Evolutionary conservation across 257 asterid genomes (phyloP), one percentile per base, ranked within the genome.

Genomic region (Solanum microdontum): DNA sequence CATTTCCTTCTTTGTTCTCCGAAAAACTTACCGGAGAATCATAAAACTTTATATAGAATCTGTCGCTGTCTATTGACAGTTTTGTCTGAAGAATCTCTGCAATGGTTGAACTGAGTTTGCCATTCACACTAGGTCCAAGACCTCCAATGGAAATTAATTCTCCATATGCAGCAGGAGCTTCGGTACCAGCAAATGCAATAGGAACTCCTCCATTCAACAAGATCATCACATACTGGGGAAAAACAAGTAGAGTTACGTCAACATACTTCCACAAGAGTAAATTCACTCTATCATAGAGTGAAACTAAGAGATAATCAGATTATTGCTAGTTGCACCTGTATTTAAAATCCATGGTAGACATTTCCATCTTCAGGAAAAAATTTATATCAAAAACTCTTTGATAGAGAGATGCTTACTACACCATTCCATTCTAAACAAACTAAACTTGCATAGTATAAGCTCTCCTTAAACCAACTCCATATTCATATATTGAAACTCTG

Each of bases 151-250:
- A 97, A 88, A 94, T 92, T 76, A 97, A 84, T 83, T 97, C 98
- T 51, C 94, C 98, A 37, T 94, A 97, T 6, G 99, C 99, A 88
- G 99, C 97, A 34, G 98, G 98, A 90, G 95, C 98, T 88, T 97
- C 99, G 7, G 94, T 94, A 69, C 96, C 97, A 11, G 94, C 98
- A 88, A 97, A 97, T 24, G 96, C 88, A 87, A 97, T 90, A 26
- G 98, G 98, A 39, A 94, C 97, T 40, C 96, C 94, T 82, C 98
- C 98, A 83, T 97, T 97, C 90, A 97, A 89, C 91, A 97, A 73
- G 84, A 97, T 91, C 99, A 95, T 94, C 94, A 97, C 98, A 88
- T 93, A 94, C 98, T 95, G 88, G 58, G n/a, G 70, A 40, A 83
- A 84, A 73, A 48, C 85, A 82, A 28, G 19, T 45, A 82, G 11